phyloP scores from a whole-genome alignment of 163 green algal genomes.

The Prototheca cutis region DNA sequence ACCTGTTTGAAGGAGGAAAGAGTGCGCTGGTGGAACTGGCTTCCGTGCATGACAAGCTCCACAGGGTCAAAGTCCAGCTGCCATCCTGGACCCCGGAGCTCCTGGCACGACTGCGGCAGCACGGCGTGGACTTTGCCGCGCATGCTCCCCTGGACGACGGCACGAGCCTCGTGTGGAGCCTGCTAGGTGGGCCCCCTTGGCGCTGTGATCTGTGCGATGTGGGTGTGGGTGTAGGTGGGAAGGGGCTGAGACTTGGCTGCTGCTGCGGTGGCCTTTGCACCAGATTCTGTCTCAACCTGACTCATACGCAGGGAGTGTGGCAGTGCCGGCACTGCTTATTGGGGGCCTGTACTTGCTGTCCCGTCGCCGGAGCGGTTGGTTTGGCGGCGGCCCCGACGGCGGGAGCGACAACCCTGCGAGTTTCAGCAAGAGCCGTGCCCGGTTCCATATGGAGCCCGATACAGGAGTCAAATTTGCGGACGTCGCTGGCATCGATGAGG shows the following conservation, averaged over 20 bases:
- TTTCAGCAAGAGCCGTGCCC: slow-evolving; percentile 94
- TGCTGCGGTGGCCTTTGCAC: no score
- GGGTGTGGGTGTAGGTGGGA: no score
- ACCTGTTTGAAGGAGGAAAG: slow-evolving; percentile 98
- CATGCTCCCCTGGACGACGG: slow-evolving; percentile 91
- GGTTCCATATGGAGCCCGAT: slow-evolving; percentile 99
- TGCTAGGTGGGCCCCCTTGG: slow-evolving; percentile 83
- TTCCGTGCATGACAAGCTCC: no score
- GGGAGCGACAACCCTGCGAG: slow-evolving; percentile 84
- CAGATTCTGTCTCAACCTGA: no score
- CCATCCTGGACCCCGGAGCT: slow-evolving; percentile 84
- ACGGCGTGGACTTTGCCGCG: slow-evolving; percentile 97
- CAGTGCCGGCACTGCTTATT: slow-evolving; percentile 95
- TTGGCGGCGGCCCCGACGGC: slow-evolving; percentile 60
- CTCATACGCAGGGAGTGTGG: no score
- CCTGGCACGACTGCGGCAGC: slow-evolving; percentile 89
- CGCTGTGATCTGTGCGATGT: no score
- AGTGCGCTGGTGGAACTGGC: slow-evolving; percentile 98
- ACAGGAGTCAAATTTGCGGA: slow-evolving; percentile 96
- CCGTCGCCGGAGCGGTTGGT: slow-evolving; percentile 57
- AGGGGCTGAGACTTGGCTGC: no score
- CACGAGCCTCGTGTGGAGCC: slow-evolving; percentile 88
- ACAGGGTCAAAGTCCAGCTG: slow-evolving; percentile 94
- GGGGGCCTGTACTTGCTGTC: slow-evolving; percentile 97
- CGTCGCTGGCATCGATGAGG: slow-evolving; percentile 96